Conservation (phyloP, 768 basidiomycete genomes). For the Strobilomyces echinocephalus region DNA sequence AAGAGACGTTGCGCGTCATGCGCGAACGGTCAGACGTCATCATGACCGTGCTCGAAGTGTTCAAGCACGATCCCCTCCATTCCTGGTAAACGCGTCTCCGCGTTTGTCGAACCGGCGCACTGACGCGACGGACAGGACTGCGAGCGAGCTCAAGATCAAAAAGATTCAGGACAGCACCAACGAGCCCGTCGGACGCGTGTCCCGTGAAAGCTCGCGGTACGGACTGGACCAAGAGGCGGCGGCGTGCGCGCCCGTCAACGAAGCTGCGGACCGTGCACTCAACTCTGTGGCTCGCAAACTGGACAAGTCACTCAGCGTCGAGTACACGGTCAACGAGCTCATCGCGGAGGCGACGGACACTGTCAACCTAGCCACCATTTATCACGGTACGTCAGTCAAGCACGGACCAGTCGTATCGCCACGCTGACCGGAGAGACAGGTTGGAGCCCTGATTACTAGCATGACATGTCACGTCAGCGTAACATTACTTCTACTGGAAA, state of each 20-base stretch:
- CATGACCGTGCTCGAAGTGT: slow-evolving; percentile 93
- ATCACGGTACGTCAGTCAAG: slow-evolving; percentile 49
- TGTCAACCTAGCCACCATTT: slow-evolving; percentile 75
- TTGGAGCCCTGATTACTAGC: slow-evolving; percentile 40
- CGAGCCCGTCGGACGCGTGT: slow-evolving; percentile 20
- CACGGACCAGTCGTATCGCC: not conserved
- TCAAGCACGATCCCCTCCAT: slow-evolving; percentile 94
- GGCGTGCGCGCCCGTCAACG: slow-evolving; percentile 64
- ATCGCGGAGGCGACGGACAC: slow-evolving; percentile 83
- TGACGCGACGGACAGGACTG: slow-evolving; percentile 51
- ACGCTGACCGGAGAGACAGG: slow-evolving; percentile 24
- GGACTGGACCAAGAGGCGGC: slow-evolving; percentile 53
- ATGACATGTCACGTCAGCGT: not conserved
- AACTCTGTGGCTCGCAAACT: slow-evolving; percentile 77
- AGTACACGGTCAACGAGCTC: slow-evolving; percentile 90
- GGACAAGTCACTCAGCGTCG: slow-evolving; percentile 79
- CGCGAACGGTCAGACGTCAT: slow-evolving; percentile 81
- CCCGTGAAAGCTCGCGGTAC: slow-evolving; percentile 28
- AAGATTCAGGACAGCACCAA: slow-evolving; percentile 48
- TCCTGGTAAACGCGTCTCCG: slow-evolving; percentile 57
- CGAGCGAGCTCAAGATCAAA: slow-evolving; percentile 70
- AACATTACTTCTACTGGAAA: no score
- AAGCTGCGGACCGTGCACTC: slow-evolving; percentile 88
- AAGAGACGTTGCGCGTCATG: slow-evolving; percentile 90
- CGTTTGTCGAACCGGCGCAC: not conserved